phyloP scores from a whole-genome alignment of 2,329 filamentous ascomycete species.

The Ascochyta lentis region DNA sequence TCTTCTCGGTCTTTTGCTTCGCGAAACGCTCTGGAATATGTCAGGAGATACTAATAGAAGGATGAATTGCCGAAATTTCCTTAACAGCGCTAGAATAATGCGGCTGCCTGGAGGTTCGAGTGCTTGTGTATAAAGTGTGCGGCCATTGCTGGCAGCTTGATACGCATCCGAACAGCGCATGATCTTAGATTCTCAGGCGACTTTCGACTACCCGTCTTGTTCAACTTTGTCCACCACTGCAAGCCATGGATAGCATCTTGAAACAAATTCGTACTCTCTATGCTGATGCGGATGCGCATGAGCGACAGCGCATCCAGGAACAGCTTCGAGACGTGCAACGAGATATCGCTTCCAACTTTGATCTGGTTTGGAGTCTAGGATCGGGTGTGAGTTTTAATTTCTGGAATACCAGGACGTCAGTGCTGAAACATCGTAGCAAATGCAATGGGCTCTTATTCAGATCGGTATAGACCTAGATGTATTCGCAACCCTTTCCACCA shows the following conservation, averaged over 20 bases:
- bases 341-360: constrained; percentile 35
- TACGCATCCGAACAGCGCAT: not conserved
- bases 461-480: constrained; percentile 31
- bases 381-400: constrained; percentile 17
- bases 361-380: constrained; percentile 26
- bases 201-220: not conserved
- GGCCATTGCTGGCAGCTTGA: not conserved
- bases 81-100: not conserved
- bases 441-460: constrained; percentile 32
- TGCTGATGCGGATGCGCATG: constrained; percentile 23
- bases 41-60: not conserved
- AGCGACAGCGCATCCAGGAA: constrained; percentile 30
- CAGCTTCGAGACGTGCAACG: constrained; percentile 35
- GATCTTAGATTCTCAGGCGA: not conserved
- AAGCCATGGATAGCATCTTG: constrained; percentile 31
- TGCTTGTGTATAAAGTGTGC: not conserved
- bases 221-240: not conserved
- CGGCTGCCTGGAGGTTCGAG: not conserved
- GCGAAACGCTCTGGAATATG: not conserved
- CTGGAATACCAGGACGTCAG: not conserved
- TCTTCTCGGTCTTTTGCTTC: not conserved
- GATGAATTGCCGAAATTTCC: not conserved
- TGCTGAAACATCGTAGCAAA: constrained; percentile 10
- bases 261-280: constrained; percentile 30
- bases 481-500: constrained; percentile 25